phyloP scores from a whole-genome alignment of 352 stramenopile genomes.

The Phytopythium montanum region DNA sequence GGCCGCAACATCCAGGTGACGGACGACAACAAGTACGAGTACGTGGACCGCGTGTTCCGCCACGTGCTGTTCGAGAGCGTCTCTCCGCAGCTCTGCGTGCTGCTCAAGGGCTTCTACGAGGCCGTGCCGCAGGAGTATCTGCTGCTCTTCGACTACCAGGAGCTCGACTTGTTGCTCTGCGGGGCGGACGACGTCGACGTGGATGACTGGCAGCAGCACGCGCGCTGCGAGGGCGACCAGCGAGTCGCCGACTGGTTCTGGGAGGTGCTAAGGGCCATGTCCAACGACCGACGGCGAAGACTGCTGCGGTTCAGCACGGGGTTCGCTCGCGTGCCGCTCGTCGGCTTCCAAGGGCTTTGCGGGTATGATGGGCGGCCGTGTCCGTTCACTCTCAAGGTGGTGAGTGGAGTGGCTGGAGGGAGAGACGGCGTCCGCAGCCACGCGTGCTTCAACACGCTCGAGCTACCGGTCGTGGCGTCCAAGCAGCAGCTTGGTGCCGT shows the following conservation, averaged over 20 bases:
- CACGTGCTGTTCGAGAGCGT: conserved; percentile 95
- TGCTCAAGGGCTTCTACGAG: conserved; percentile 96
- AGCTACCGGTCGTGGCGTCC: conserved; percentile 91
- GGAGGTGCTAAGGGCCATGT: conserved; percentile 87
- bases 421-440: conserved; percentile 58
- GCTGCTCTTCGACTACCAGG: conserved; percentile 95
- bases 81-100: conserved; percentile 75
- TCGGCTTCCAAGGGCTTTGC: conserved; percentile 63
- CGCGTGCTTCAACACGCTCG: conserved; percentile 86
- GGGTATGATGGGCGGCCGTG: conserved; percentile 76
- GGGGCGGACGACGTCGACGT: conserved; percentile 93
- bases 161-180: conserved; percentile 95
- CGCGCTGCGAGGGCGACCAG: conserved; percentile 26
- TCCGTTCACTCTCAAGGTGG: conserved; percentile 64
- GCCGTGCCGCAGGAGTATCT: conserved; percentile 92
- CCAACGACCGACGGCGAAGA: conserved; percentile 60
- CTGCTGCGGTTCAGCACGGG: conserved; percentile 83
- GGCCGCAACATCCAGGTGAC: conserved; percentile 86
- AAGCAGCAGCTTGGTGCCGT: conserved; percentile 69
- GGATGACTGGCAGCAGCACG: conserved; percentile 91
- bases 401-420: conserved; percentile 14
- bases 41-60: conserved; percentile 91
- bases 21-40: conserved; percentile 95
- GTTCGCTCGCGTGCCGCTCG: conserved; percentile 66
- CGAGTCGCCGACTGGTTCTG: conserved; percentile 40